Evolutionary conservation across 306 rosid species (phyloP).

Genomic region (Glycyrrhiza uralensis): DNA sequence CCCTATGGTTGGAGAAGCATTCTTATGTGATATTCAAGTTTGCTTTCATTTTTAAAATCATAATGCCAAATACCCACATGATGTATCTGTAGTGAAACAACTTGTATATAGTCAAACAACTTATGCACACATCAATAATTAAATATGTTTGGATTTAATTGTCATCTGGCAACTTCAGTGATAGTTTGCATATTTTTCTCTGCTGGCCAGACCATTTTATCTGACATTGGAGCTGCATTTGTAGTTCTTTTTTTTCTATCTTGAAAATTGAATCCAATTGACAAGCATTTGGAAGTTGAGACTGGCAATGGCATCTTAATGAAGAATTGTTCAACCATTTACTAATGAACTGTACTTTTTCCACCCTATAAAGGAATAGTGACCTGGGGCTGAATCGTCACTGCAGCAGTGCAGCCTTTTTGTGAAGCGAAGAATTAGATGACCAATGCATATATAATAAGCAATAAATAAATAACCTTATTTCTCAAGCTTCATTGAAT

Average conservation of each 20-base stretch:
- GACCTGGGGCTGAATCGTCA: not conserved
- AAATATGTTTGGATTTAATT: not conserved
- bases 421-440: slow-evolving; percentile 7
- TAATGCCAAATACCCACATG: not conserved
- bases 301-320: not conserved
- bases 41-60: not conserved
- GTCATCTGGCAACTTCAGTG: not conserved
- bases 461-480: too few species aligned
- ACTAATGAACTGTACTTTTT: not conserved
- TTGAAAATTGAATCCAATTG: not conserved
- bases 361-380: not conserved
- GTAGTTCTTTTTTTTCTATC: not conserved
- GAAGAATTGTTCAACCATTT: not conserved
- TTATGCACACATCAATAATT: not conserved
- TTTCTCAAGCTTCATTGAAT: slow-evolving; percentile 8
- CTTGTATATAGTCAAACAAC: not conserved
- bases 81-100: too few species aligned
- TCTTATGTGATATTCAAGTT: not conserved
- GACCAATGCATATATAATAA: not conserved
- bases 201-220: not conserved
- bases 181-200: too few species aligned
- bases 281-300: not conserved
- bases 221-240: not conserved
- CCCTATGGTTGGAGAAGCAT: not conserved
- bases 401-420: not conserved